Percentiles rank a stretch among this genome's conserved stretches.
Conservation (phyloP, 768 basidiomycete genomes). For the Lactarius indigo region DNA sequence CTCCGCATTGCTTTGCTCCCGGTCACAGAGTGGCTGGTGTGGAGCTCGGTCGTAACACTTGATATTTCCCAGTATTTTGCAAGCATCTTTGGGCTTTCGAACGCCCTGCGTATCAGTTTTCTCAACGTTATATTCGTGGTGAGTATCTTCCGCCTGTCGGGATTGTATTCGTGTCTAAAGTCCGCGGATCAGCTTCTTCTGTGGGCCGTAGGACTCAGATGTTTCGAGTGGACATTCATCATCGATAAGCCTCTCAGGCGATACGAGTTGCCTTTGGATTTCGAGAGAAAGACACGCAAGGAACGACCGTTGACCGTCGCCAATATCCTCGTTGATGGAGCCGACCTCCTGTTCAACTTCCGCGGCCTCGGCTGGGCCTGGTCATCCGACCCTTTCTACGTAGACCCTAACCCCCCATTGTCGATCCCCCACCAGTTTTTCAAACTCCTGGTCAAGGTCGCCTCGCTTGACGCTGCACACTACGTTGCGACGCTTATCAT, state of each 20-base stretch:
- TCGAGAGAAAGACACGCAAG: background rate
- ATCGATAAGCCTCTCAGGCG: slow-evolving; percentile 11
- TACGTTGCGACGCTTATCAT: slow-evolving; percentile 10
- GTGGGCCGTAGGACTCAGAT: slow-evolving; percentile 10
- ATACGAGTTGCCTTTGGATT: background rate
- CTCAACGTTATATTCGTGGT: slow-evolving; percentile 18
- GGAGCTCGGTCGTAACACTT: background rate
- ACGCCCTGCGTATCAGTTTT: slow-evolving; percentile 10
- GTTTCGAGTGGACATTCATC: slow-evolving; percentile 21
- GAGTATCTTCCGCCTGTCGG: background rate
- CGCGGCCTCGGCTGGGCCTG: slow-evolving; percentile 27
- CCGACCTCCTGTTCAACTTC: slow-evolving; percentile 22
- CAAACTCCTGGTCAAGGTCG: slow-evolving; percentile 7
- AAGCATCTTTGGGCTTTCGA: background rate
- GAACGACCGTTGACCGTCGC: slow-evolving; percentile 4
- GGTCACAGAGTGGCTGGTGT: slow-evolving; percentile 19
- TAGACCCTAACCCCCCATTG: background rate
- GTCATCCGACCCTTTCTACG: slow-evolving; percentile 19
- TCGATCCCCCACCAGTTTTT: slow-evolving; percentile 2
- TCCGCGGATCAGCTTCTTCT: slow-evolving; percentile 1
- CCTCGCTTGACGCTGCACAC: slow-evolving; percentile 14
- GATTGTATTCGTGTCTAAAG: background rate
- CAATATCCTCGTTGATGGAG: slow-evolving; percentile 16
- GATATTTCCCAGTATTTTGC: slow-evolving; percentile 14
- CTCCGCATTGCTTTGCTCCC: slow-evolving; percentile 14